phyloP scores from a whole-genome alignment of 2,329 filamentous ascomycete genomes.

The Botrytis galanthina region DNA sequence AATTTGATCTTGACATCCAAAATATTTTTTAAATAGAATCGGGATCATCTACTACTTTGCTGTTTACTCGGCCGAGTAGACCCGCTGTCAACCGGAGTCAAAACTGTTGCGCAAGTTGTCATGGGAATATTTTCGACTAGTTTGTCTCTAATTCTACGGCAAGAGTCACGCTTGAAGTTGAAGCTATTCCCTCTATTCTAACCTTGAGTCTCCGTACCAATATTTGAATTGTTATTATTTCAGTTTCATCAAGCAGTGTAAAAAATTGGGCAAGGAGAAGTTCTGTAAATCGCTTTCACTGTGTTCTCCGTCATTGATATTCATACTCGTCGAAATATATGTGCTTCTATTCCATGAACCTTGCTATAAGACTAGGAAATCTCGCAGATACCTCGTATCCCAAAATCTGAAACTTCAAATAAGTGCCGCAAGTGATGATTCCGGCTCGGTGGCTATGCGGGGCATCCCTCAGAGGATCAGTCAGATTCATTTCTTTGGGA shows the following conservation, averaged over 20 bases:
- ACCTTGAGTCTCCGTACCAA: not conserved
- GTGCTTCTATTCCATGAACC: not conserved
- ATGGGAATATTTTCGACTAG: not conserved
- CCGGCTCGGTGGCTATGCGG: not conserved
- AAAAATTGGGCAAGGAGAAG: fast-evolving
- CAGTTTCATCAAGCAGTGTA: too few species aligned
- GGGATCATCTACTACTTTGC: not conserved
- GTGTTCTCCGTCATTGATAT: not conserved
- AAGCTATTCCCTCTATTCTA: not conserved
- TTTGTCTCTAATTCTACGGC: not conserved
- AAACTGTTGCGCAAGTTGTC: not conserved
- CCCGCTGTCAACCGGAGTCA: not conserved
- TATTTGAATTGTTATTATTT: not conserved
- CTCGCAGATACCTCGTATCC: not conserved
- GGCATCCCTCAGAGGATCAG: not conserved
- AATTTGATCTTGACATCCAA: not conserved
- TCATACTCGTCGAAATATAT: fast-evolving
- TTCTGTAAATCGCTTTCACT: not conserved
- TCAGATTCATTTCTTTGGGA: not conserved
- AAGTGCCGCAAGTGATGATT: not conserved
- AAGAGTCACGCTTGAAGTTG: not conserved
- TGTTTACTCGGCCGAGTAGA: too few species aligned
- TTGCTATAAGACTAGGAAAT: not conserved
- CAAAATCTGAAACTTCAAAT: not conserved
- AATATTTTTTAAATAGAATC: not conserved